Percentiles rank a stretch among this genome's conserved stretches.
Evolutionary conservation across 164 flowering plant genomes (phyloP).

Genomic region (Chimonanthus praecox): DNA sequence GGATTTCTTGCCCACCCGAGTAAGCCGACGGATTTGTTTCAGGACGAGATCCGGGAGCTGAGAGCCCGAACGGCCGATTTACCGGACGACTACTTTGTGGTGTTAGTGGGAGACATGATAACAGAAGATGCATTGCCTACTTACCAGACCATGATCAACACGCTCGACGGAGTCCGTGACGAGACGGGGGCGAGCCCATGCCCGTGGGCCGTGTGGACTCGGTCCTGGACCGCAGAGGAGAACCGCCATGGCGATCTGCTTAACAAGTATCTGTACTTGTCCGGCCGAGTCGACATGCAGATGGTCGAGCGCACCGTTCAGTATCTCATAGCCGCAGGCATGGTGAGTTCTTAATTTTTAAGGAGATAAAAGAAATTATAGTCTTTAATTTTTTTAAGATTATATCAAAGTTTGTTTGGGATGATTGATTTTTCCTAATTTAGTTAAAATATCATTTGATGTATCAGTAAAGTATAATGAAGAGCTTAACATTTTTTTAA

Average conservation of each 20-base stretch:
- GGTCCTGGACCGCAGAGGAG: conserved; percentile 36
- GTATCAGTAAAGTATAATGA: no score
- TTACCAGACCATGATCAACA: conserved; percentile 30
- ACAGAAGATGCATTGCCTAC: conserved; percentile 32
- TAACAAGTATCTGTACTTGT: conserved; percentile 34
- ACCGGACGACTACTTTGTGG: conserved; percentile 36
- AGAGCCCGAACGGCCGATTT: conserved; percentile 25
- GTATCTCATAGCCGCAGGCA: conserved; percentile 37
- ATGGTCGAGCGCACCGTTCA: conserved; percentile 34
- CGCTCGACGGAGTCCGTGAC: conserved; percentile 23
- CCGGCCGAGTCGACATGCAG: conserved; percentile 42
- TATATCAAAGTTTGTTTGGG: no score
- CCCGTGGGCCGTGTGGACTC: conserved; percentile 39
- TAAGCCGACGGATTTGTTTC: conserved; percentile 18
- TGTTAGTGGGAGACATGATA: conserved; percentile 40
- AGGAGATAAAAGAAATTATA: no score
- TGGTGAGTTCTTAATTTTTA: conserved; percentile 23
- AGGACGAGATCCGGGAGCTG: conserved; percentile 23
- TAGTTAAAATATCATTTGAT: no score
- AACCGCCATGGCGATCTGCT: conserved; percentile 27
- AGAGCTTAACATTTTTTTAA: no score
- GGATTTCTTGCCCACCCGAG: conserved; percentile 39
- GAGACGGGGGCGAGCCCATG: conserved; percentile 27
- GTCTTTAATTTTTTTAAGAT: no score
- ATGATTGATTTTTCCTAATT: no score